These are phyloP conservation scores for Populus hybrid DNA, from an alignment of 441 rosid species.

Conservation along the genomic window DNA sequence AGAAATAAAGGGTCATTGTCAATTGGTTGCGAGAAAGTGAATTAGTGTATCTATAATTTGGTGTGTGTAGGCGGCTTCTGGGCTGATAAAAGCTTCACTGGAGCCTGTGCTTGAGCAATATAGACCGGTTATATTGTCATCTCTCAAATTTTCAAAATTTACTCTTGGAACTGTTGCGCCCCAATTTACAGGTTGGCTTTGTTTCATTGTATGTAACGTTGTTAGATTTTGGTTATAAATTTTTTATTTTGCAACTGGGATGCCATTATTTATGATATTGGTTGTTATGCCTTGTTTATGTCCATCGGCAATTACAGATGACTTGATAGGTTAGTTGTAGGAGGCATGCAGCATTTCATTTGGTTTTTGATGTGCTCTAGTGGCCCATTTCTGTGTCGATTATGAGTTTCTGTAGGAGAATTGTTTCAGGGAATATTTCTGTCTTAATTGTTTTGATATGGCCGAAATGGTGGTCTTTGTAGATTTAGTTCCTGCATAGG, in stretches of 20 bases:
- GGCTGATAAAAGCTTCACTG: no score
- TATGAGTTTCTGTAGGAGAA: neutral
- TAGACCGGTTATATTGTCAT: no score
- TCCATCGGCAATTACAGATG: neutral
- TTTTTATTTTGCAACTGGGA: neutral
- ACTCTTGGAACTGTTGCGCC: slow-evolving; percentile 96
- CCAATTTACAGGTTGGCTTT: slow-evolving; percentile 76
- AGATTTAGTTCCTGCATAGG: neutral
- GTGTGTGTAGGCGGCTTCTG: no score
- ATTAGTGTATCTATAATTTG: no score
- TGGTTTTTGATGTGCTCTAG: neutral
- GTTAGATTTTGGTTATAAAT: neutral
- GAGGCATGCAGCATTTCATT: neutral
- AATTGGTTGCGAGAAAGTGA: no score
- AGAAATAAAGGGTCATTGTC: no score
- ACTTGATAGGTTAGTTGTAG: no score
- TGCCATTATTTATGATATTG: neutral
- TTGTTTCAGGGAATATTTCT: neutral
- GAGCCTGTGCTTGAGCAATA: no score
- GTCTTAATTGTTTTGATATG: neutral
- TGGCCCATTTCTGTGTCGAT: neutral
- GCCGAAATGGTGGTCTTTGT: neutral
- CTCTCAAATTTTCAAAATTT: slow-evolving; percentile 70
- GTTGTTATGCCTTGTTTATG: neutral
- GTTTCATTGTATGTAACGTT: neutral